Evolutionary conservation across 2,329 filamentous ascomycete species (phyloP).

Genomic region (Thermothelomyces thermophilus): DNA sequence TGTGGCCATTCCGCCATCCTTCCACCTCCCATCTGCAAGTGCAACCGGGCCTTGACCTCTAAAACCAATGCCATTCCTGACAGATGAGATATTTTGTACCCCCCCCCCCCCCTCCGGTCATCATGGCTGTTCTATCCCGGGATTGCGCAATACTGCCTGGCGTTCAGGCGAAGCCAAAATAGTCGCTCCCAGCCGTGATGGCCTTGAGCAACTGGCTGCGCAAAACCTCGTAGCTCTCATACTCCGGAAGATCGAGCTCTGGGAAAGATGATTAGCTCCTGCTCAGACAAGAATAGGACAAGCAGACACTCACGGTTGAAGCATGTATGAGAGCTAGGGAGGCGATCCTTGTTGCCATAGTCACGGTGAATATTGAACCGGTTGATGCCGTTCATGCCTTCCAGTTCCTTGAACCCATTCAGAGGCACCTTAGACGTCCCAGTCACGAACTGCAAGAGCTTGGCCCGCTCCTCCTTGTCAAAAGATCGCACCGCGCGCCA

Average conservation of each 20-base stretch:
- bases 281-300: not conserved
- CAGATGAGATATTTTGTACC: constrained; percentile 21
- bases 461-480: constrained; percentile 97
- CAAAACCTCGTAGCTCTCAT: constrained; percentile 89
- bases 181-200: constrained; percentile 96
- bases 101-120: constrained; percentile 16
- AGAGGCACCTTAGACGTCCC: constrained; percentile 97
- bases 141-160: not conserved
- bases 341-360: constrained; percentile 90
- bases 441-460: constrained; percentile 94
- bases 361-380: constrained; percentile 98
- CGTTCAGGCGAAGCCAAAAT: constrained; percentile 86
- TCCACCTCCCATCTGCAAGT: constrained; percentile 5
- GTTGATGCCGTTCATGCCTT: constrained; percentile 98
- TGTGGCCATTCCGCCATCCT: constrained; percentile 1
- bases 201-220: constrained; percentile 86
- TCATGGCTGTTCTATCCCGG: not conserved
- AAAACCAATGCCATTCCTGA: not conserved
- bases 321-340: constrained; percentile 95
- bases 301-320: constrained; percentile 80
- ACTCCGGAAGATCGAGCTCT: constrained; percentile 98
- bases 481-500: constrained; percentile 96
- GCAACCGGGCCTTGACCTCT: constrained; percentile 3
- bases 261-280: constrained; percentile 36
- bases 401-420: constrained; percentile 97